Evolutionary conservation across 2,329 filamentous ascomycete species (phyloP), one percentile per base, ranked within the genome.

Genomic region (Xylariaceae sp.): DNA sequence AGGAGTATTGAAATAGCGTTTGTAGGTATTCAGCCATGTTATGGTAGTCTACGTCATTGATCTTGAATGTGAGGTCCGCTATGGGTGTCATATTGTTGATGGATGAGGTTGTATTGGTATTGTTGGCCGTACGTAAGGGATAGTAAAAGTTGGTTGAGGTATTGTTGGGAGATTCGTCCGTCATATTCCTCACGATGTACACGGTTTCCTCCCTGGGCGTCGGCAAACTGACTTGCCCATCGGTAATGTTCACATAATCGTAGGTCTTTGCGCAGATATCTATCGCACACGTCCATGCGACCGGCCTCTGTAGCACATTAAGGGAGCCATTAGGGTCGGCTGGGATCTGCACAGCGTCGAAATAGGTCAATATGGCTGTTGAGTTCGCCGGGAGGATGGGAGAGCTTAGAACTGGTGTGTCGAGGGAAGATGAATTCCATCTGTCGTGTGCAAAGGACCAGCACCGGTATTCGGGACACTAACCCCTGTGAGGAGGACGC

Each of bases 221-320:
- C 5, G 45, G 23, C 14, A 23, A 19, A 21, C 36, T 41, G 3
- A 43, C 21, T 17, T 5, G 12, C 5, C 49, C 42, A 33, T 41
- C 42, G n/a, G 11, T 32, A 23, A 40, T 29, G 16, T 12, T 29
- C 25, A 51, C 27, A 23, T 22, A 19, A 21, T 42, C 40, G 37
- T 51, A 51, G 7, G 42, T 48, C 33, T 49, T 51, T 20, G 41
- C 21, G 25, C 49, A 51, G 23, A 48, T 29, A 25, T 29, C 17
- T 14, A 51, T 35, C n/a, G 23, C 20, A 25, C 49, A 51, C 21
- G 41, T 16, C 22, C 44, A 45, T 21, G 47, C 42, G 1, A 23
- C 35, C 4, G 45, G 49, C 20, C 8, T 32, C 12, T 16, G 42
- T 19, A 27, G 41, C 11, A 22, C 6, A 14, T 7, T 11, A 23